Evolutionary conservation across 768 basidiomycete genomes (phyloP), one percentile per base, ranked within the genome.

Genomic region (Suillus tomentosus): DNA sequence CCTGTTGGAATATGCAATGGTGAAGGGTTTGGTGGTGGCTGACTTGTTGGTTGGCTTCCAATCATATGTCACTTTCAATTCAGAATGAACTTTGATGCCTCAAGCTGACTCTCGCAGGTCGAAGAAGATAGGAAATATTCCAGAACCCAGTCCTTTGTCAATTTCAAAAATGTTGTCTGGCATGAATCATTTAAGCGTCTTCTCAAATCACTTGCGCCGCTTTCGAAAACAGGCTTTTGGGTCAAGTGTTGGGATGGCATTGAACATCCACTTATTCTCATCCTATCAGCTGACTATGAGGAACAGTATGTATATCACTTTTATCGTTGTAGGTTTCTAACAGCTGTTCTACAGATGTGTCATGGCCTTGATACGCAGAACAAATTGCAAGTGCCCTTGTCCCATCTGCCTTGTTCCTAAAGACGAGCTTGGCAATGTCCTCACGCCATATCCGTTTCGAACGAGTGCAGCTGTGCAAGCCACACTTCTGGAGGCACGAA

Each of bases 241-340:
- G 55, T 62, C n/a, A 27, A 67, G 40, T 79, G 77, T 67, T 75
- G 71, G 14, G 78, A 79, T 66, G 67, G 61, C 0, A 64, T 76
- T 13, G 9, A 54, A 2, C 71, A 70, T 57, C 79, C 80, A 3
- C n/a, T 67, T 9, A 62, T 67, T 54, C 55, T 67, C 8, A 78
- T 81, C 7, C 59, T 80, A 1, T 77, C 76, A 22, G 74, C 79
- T 34, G 80, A 82, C 57, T 83, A 80, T 64, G 77, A 81, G 65
- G 81, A 83, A 70, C 77, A 78, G 81, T 82, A 73, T 27, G 78
- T 66, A 40, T 13, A 13, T 42, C 24, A 2, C 56, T 6, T 39
- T 37, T 19, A 5, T 37, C 42, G 19, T 15, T 24, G 2, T 50
- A 31, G 42, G n/a, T 45, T 56, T 8, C n/a, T 40, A 58, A 31